Base-by-base conservation (phyloP, 768 basidiomycete species). In the Mycena venus region DNA sequence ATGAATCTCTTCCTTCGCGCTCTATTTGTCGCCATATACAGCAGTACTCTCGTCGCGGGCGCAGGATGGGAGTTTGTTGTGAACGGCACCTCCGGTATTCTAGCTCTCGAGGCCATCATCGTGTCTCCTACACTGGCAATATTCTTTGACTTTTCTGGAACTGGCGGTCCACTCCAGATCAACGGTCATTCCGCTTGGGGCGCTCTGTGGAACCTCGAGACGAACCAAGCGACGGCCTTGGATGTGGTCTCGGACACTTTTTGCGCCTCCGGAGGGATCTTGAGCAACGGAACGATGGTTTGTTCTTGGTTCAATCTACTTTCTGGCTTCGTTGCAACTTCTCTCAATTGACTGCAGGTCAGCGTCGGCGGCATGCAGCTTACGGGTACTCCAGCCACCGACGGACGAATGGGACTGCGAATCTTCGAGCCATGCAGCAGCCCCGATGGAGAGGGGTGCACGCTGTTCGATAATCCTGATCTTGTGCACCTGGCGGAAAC, bases 201-300 rank as follows among this genome's bases (percentile, higher is more conserved):
- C 2, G 82, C 88, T 0, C 87, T 86, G 72, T 92, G 89, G 78
- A 86, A 90, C 64, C 77, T 88, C 55, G 82, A 83, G 36, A 86
- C 87, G 7, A 89, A 90, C 77, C 78, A 78, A n/a, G 87, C 86
- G 47, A 86, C 87, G 21, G 75, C 91, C 8, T 87, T 93, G 86
- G 88, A 92, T 77, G 82, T 90, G 27, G 77, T 86, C 44, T 89
- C 89, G 10, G 92, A 94, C 81, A 81, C 89, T 0, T 92, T 92
- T 82, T 92, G 91, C 75, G 91, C 91, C 11, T 88, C 87, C 36
- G 84, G 90, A 56, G 68, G 72, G 12, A 84, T 89, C 0, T 79
- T 91, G 15, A 90, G 86, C 0, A 90, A 92, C 79, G 91, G 91
- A 10, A 89, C 88, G 3, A 91, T 90, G 90, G 82, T 90, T 53